Evolutionary conservation across 129 eudicot species (phyloP), one percentile per base, ranked within the genome.

Genomic region (Deinandra increscens): DNA sequence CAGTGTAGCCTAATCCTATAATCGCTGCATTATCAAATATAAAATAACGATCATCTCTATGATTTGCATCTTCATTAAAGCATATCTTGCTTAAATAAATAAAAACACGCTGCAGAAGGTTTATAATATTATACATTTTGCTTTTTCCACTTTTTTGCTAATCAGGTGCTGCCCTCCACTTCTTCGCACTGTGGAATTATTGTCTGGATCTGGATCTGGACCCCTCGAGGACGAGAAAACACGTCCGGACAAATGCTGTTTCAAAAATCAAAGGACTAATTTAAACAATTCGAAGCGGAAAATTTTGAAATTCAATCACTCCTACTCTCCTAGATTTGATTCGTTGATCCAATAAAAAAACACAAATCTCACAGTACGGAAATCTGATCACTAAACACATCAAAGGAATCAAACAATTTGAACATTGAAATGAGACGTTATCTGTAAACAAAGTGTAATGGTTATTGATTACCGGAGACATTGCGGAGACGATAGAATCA

Each of bases 241-340:
- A 80, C 79, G 86, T 76, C 84, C 93, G 15, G 88, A 75, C 89
- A 84, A 88, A 82, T 91, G 88, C 98, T 86, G 83, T 60, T 78
- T 81, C 82, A 78, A 78, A 72, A 76, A 78, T 78, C 71, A 80
- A 72, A 78, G 36, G 15, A 7, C 74, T 26, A 48, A 60, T 59
- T 67, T 67, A 34, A 68, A 66, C 72, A 13, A 58, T 29, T 77
- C 60, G 64, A 70, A 36, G 4, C 60, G 60, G 4, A 66, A 79
- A 38, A 34, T 14, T 46, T n/a, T 46, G 17, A 46, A 46, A n/a
- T 46, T 50, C 26, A 46, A 5, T 5, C 53, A 46, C n/a, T 3
- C 1, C 11, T 7, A 17, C 15, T 6, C 10, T 17, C 19, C 48
- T 43, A 43, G 48, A 43, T 43, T 22, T 9, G 23, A 50, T 50